These are phyloP conservation scores for Millerozyma miso DNA, from an alignment of 805 yeast species.

Conservation along the genomic window DNA sequence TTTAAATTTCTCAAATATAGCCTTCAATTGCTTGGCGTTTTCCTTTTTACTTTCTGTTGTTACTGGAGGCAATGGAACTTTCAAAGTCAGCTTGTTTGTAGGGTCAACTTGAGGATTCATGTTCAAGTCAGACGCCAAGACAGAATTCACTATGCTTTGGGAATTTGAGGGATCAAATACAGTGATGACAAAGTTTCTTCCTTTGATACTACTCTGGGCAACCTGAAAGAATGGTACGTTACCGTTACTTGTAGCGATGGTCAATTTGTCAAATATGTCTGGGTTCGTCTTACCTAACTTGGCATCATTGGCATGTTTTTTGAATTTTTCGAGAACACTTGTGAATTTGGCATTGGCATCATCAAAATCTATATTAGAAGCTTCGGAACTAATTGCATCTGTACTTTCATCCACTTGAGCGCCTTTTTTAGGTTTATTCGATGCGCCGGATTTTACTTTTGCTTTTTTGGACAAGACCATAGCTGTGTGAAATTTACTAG, in stretches of 20 bases:
- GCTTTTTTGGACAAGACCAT: constrained; percentile 8
- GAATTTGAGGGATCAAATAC: constrained; percentile 80
- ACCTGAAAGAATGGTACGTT: constrained; percentile 51
- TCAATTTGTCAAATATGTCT: constrained; percentile 56
- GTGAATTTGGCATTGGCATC: constrained; percentile 43
- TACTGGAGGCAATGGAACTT: constrained; percentile 70
- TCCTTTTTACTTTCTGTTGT: constrained; percentile 64
- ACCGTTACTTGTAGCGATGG: constrained; percentile 46
- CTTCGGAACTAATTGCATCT: constrained; percentile 8
- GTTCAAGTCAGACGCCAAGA: constrained; percentile 64
- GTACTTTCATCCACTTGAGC: constrained; percentile 9
- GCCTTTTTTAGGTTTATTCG: constrained; percentile 11
- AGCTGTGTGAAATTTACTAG: constrained; percentile 7
- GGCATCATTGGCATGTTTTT: constrained; percentile 54
- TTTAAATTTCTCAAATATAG: constrained; percentile 59
- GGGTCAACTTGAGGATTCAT: constrained; percentile 79
- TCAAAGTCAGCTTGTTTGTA: constrained; percentile 65
- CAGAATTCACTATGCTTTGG: constrained; percentile 65
- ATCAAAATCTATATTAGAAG: constrained; percentile 26
- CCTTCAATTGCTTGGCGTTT: constrained; percentile 57
- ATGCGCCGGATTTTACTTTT: constrained; percentile 5
- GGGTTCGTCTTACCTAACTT: constrained; percentile 71
- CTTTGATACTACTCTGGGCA: constrained; percentile 70
- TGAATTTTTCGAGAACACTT: constrained; percentile 47
- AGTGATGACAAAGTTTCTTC: constrained; percentile 68